Base-by-base conservation (phyloP, 495 filamentous ascomycete species). In the Staphylotrichum tortipilum region DNA sequence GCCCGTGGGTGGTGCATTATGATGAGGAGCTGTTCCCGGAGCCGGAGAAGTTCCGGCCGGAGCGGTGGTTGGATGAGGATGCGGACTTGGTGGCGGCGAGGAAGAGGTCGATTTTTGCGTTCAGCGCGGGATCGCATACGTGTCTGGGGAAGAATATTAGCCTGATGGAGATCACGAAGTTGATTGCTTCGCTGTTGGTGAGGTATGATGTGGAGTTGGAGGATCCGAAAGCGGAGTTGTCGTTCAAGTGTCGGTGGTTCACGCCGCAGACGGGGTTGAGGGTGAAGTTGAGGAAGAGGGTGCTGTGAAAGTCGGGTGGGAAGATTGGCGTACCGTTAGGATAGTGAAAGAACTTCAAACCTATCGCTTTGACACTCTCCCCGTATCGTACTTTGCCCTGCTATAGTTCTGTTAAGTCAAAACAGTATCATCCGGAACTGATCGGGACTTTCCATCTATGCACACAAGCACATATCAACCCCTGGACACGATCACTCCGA, bases 141-240 rank as follows among this genome's bases (percentile, higher is more conserved):
- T 86, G 83, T 55, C 73, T 84, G 53, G 83, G 83, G 10, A 78
- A 74, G 57, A 80, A 84, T 51, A 69, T 86, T 42, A 73, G 70
- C 31, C 61, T 78, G 58, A 51, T 85, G 48, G 81, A 85, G 66
- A 71, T 84, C 22, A 77, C 79, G 52, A 85, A 85, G 63, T 53
- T 84, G 15, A 72, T 84, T 38, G 80, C 83, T 17, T 78, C 76
- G 38, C 66, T 85, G 45, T 69, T 83, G 48, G 41, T 39, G 64
- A 71, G 37, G 61, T 72, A 42, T 80, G 76, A 82, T 8, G 49
- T 62, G 23, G 53, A 44, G 40, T 29, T 62, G 46, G 39, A 35
- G 26, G 40, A 60, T 19, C 56, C 52, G 34, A 21, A 36, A 11
- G 39, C 10, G 30, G 57, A 57, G 35, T 62, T 56, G 59, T n/a